Evolutionary conservation across 169 alveolate genomes (phyloP).

Genomic region (Plasmodium vivax): DNA sequence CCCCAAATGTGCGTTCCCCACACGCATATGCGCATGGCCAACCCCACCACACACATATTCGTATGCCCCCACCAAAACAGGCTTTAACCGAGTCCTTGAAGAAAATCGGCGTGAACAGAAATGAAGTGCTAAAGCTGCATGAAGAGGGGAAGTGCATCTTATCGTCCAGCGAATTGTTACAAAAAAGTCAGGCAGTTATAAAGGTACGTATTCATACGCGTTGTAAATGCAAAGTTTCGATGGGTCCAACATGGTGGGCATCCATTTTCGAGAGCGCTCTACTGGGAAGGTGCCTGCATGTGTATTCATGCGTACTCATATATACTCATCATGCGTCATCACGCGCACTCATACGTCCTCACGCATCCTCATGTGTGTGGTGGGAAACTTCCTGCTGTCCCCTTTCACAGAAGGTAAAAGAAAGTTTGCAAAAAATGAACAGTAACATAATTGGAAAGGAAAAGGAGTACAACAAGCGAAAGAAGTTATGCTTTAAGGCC

Average conservation of each 20-base stretch:
- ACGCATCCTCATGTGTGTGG: neutral
- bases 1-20: neutral
- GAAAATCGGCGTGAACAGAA: conserved; percentile 43
- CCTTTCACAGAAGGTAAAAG: conserved; percentile 39
- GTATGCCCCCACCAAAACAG: neutral
- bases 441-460: conserved; percentile 55
- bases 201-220: conserved; percentile 20
- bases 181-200: conserved; percentile 34
- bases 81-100: conserved; percentile 52
- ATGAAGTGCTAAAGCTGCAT: conserved; percentile 42
- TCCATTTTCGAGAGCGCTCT: neutral
- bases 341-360: too few species aligned
- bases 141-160: conserved; percentile 65
- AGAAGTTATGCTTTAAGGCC: conserved; percentile 71
- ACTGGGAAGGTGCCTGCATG: neutral
- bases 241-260: neutral
- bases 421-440: conserved; percentile 58
- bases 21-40: neutral
- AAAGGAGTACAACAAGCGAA: conserved; percentile 66
- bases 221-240: neutral
- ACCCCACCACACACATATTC: neutral
- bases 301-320: neutral
- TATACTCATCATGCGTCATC: too few species aligned
- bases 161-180: conserved; percentile 36
- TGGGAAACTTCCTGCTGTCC: neutral